Percentiles rank a stretch among this genome's conserved stretches.
Conservation (phyloP, 306 rosid species). For the Acmispon strigosus region DNA sequence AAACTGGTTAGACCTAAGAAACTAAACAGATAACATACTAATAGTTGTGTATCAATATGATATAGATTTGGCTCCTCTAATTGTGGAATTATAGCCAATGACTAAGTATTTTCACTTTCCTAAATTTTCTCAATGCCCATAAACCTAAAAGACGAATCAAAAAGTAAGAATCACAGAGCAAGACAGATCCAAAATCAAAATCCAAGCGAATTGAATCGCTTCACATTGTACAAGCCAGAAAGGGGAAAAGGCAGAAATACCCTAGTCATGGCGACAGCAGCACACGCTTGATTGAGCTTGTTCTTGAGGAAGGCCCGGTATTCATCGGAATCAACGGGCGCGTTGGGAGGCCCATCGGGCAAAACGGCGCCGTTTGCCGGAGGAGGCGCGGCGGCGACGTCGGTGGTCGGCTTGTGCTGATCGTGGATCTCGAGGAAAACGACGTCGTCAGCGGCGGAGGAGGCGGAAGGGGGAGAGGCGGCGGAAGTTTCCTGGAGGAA, state of each 20-base stretch:
- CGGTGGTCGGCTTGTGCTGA: neutral
- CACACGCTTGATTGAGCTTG: conserved; percentile 85
- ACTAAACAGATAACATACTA: no score
- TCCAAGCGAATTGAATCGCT: neutral
- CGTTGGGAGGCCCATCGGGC: conserved; percentile 11
- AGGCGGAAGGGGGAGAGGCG: conserved; percentile 31
- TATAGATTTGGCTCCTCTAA: no score
- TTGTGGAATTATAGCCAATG: no score
- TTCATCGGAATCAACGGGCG: conserved; percentile 52
- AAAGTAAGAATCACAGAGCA: neutral
- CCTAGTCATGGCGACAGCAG: conserved; percentile 83
- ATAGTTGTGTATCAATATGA: no score
- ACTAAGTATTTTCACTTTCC: no score
- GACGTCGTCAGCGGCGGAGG: conserved; percentile 24
- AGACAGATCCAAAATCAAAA: conserved; percentile 6
- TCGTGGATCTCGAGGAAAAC: conserved; percentile 24
- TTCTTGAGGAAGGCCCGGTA: conserved; percentile 82
- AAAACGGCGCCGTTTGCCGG: neutral
- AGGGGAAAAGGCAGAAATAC: conserved; percentile 19
- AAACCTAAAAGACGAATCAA: neutral
- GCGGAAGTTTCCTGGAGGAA: conserved; percentile 61
- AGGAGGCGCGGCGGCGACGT: neutral
- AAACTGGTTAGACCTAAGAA: no score
- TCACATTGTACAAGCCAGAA: neutral
- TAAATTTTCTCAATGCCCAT: neutral